phyloP scores from a whole-genome alignment of 1,284 basidiomycete species.

The Heterobasidion irregulare region DNA sequence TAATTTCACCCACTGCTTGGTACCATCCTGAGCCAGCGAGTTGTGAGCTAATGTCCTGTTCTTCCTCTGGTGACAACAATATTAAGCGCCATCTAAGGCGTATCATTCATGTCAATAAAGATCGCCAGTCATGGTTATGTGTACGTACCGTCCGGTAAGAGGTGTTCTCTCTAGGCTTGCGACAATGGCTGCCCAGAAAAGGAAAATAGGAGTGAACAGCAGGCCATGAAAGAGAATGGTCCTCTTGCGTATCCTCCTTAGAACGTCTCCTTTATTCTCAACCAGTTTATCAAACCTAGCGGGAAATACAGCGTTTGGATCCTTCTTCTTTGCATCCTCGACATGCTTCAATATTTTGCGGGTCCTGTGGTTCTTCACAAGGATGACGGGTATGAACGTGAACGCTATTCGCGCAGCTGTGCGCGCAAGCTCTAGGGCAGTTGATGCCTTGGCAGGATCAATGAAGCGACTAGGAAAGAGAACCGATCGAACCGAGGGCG shows the following conservation, averaged over 20 bases:
- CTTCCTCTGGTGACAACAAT: constrained; percentile 83
- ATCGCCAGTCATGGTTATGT: not conserved
- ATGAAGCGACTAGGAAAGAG: not conserved
- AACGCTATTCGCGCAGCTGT: constrained; percentile 61
- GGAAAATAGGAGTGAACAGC: constrained; percentile 54
- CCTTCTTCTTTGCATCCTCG: constrained; percentile 42
- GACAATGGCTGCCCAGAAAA: constrained; percentile 71
- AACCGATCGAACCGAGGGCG: not conserved
- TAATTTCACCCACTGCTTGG: constrained; percentile 69
- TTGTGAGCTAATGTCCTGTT: constrained; percentile 73
- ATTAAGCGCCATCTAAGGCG: constrained; percentile 70
- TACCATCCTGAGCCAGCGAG: constrained; percentile 83
- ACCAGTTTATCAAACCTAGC: not conserved
- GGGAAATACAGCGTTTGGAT: constrained; percentile 20
- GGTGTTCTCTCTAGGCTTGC: constrained; percentile 79
- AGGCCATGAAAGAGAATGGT: constrained; percentile 49
- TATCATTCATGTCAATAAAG: constrained; percentile 3
- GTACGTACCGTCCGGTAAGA: constrained; percentile 67
- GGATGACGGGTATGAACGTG: constrained; percentile 61
- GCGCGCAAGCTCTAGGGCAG: constrained; percentile 51
- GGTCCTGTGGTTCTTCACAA: constrained; percentile 47
- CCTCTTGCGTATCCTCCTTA: constrained; percentile 38
- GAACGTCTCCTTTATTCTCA: constrained; percentile 27
- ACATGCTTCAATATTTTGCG: constrained; percentile 42
- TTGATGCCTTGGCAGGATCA: constrained; percentile 30